Conservation (phyloP, 257 asterid species). For the Nicotiana undulata region DNA sequence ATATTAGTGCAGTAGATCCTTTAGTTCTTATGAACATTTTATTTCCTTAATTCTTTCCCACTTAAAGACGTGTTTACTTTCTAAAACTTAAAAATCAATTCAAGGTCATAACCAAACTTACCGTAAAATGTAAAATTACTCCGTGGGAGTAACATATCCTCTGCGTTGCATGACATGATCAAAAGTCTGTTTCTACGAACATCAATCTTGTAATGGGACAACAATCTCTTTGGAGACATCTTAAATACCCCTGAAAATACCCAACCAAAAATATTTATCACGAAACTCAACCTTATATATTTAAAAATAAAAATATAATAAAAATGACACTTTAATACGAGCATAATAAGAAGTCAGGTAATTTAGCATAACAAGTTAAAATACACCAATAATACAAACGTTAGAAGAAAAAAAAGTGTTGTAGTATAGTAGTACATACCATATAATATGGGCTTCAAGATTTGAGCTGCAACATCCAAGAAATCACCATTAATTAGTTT, state of each 20-base stretch:
- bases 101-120: not conserved
- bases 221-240: conserved; percentile 76
- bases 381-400: too few relatives aligned
- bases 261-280: not conserved
- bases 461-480: conserved; percentile 60
- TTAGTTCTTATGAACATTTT: not conserved
- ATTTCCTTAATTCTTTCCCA: not conserved
- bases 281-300: too few relatives aligned
- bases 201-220: conserved; percentile 94
- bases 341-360: too few relatives aligned
- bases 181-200: conserved; percentile 51
- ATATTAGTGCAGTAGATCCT: not conserved
- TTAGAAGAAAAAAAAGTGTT: not conserved
- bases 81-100: not conserved
- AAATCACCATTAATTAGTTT: conserved; percentile 15
- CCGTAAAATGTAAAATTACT: conserved; percentile 84
- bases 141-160: conserved; percentile 96
- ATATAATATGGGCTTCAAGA: conserved; percentile 69
- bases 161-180: conserved; percentile 90
- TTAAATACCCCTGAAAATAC: conserved; percentile 67
- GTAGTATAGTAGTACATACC: conserved; percentile 36
- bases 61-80: not conserved
- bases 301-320: too few relatives aligned
- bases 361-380: too few relatives aligned
- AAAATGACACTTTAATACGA: too few relatives aligned